Evolutionary conservation across 371 early-diverging fungal species (phyloP).

Genomic region (Mortierella sp.): DNA sequence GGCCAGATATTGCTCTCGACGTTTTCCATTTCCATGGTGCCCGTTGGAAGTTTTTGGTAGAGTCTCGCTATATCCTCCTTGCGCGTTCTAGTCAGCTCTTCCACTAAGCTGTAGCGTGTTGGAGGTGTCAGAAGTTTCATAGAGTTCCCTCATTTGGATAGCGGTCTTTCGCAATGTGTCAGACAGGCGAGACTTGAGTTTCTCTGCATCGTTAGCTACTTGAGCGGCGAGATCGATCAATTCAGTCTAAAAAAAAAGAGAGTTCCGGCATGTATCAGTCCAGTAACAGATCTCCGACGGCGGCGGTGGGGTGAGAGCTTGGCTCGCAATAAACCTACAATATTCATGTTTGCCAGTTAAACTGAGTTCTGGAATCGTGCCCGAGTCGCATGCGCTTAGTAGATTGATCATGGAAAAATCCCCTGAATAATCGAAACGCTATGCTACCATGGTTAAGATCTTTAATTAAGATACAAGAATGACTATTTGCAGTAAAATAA

Average conservation of each 20-base stretch:
- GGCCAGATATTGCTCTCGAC: constrained; percentile 1
- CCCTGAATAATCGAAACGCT: not conserved
- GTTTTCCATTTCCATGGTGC: not conserved
- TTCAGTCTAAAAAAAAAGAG: constrained; percentile 7
- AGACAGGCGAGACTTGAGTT: not conserved
- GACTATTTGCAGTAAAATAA: not conserved
- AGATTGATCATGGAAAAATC: not conserved
- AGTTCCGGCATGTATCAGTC: too few species aligned
- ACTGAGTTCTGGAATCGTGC: constrained; percentile 12
- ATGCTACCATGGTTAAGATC: constrained; percentile 1
- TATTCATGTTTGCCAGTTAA: not conserved
- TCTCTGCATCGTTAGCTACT: constrained; percentile 5
- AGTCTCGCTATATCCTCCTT: not conserved
- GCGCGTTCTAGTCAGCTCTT: not conserved
- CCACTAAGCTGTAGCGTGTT: not conserved
- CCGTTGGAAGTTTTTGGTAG: not conserved
- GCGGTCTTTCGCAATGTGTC: constrained; percentile 12
- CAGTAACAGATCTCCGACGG: not conserved
- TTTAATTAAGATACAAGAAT: not conserved
- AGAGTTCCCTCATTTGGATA: not conserved
- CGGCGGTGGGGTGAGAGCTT: not conserved
- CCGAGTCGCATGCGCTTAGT: not conserved
- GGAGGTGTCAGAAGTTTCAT: not conserved
- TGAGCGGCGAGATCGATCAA: constrained; percentile 13
- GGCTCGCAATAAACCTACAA: constrained; percentile 3